These are phyloP conservation scores for Pseudomassariella vexata DNA, from an alignment of 2,329 filamentous ascomycete species.

Conservation along the genomic window DNA sequence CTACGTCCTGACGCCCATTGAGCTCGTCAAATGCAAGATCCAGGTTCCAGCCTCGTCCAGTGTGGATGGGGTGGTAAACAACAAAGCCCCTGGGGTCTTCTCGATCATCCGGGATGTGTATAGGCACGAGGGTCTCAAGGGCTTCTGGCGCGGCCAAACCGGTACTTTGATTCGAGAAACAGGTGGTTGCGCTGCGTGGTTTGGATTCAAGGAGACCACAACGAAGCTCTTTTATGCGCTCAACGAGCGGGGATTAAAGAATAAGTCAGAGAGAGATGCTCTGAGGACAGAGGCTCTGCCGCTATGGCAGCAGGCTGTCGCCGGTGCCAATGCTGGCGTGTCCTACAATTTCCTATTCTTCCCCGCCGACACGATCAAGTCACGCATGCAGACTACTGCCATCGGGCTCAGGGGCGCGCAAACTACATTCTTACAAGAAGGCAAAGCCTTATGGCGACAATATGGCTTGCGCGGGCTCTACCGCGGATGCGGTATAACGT, in stretches of 20 bases:
- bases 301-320: slow-evolving; percentile 79
- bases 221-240: slow-evolving; percentile 62
- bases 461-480: slow-evolving; percentile 83
- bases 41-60: slow-evolving; percentile 58
- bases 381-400: slow-evolving; percentile 87
- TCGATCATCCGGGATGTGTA: slow-evolving; percentile 75
- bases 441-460: slow-evolving; percentile 69
- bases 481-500: slow-evolving; percentile 90
- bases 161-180: slow-evolving; percentile 93
- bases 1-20: slow-evolving; percentile 86
- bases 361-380: slow-evolving; percentile 96
- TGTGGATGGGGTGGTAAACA: slow-evolving; percentile 30
- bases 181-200: slow-evolving; percentile 91
- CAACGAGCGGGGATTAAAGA: slow-evolving; percentile 37
- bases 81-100: slow-evolving; percentile 54
- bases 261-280: slow-evolving; percentile 32
- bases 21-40: slow-evolving; percentile 97
- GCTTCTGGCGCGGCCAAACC: slow-evolving; percentile 93
- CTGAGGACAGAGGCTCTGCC: slow-evolving; percentile 54
- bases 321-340: slow-evolving; percentile 84
- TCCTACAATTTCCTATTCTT: slow-evolving; percentile 97
- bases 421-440: slow-evolving; percentile 68
- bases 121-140: slow-evolving; percentile 71
- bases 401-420: slow-evolving; percentile 45
- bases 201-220: slow-evolving; percentile 81